These are phyloP conservation scores for Brasenia schreberi DNA, from an alignment of 164 flowering plant species.

Conservation along the genomic window DNA sequence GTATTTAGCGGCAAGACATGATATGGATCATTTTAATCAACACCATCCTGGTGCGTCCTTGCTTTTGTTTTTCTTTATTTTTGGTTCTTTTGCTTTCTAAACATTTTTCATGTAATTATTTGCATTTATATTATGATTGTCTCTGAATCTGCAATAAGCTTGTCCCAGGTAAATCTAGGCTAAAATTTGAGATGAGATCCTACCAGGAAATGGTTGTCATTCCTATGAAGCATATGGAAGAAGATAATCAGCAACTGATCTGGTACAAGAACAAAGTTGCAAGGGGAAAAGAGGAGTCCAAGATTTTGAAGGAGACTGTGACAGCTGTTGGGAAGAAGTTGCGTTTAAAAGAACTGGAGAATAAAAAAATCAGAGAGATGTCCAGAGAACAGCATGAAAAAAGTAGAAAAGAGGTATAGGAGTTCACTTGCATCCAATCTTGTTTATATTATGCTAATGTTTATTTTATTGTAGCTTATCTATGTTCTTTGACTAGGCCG, in stretches of 20 bases:
- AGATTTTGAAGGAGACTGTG: slow-evolving; percentile 43
- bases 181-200: slow-evolving; percentile 71
- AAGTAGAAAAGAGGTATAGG: slow-evolving; percentile 65
- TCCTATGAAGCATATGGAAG: slow-evolving; percentile 62
- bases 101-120: neutral
- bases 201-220: slow-evolving; percentile 64
- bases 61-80: slow-evolving; percentile 1
- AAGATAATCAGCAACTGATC: slow-evolving; percentile 66
- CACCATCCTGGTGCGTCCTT: slow-evolving; percentile 58
- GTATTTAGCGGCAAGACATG: slow-evolving; percentile 54
- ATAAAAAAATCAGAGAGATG: slow-evolving; percentile 43
- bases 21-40: slow-evolving; percentile 56
- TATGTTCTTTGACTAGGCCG: neutral
- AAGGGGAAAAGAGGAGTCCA: slow-evolving; percentile 27
- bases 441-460: neutral
- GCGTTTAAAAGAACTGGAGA: slow-evolving; percentile 41
- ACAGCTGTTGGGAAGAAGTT: slow-evolving; percentile 38
- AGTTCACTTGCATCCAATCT: neutral
- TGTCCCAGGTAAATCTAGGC: slow-evolving; percentile 50
- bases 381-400: slow-evolving; percentile 56
- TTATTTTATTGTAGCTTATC: neutral
- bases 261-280: slow-evolving; percentile 40
- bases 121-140: neutral
- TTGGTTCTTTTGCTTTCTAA: neutral
- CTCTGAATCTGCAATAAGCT: neutral